Conservation (phyloP, 1,139 yeast genomes). For the Yamadazyma blattariae region DNA sequence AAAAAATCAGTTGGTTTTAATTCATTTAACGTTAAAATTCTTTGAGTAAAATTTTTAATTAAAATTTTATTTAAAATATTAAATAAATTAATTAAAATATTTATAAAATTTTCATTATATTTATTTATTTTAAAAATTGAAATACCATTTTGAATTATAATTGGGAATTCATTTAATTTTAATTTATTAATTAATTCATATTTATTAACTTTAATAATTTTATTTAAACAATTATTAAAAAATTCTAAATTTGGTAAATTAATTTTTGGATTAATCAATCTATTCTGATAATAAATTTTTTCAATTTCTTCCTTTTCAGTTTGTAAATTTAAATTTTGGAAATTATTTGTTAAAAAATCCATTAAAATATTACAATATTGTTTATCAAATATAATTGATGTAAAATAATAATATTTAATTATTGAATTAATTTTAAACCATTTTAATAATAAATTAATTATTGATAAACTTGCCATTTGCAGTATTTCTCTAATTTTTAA, state of each 20-base stretch:
- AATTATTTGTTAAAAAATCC: conserved; percentile 39
- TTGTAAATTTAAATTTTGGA: conserved; percentile 36
- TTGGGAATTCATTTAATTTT: conserved; percentile 18
- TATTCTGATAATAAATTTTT: conserved; percentile 33
- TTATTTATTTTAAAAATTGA: conserved; percentile 18
- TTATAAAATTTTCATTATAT: conserved; percentile 44
- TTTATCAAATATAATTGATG: conserved; percentile 73
- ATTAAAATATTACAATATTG: conserved; percentile 48
- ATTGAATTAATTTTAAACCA: conserved; percentile 85
- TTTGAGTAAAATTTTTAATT: conserved; percentile 46
- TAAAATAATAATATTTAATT: conserved; percentile 72
- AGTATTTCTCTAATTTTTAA: conserved; percentile 61
- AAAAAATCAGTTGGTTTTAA: conserved; percentile 52
- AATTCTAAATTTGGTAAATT: conserved; percentile 39
- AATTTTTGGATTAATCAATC: conserved; percentile 46
- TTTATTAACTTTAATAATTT: conserved; percentile 12
- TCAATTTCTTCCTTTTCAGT: conserved; percentile 30
- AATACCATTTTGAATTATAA: too few relatives aligned
- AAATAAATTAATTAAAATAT: conserved; percentile 44
- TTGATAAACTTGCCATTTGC: conserved; percentile 59
- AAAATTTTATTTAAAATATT: conserved; percentile 43
- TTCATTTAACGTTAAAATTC: conserved; percentile 55
- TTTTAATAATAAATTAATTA: conserved; percentile 50
- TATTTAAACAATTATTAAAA: conserved; percentile 38
- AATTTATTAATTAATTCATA: conserved; percentile 30